phyloP scores from a whole-genome alignment of 495 filamentous ascomycete species.

The Bryoglossum gracile region DNA sequence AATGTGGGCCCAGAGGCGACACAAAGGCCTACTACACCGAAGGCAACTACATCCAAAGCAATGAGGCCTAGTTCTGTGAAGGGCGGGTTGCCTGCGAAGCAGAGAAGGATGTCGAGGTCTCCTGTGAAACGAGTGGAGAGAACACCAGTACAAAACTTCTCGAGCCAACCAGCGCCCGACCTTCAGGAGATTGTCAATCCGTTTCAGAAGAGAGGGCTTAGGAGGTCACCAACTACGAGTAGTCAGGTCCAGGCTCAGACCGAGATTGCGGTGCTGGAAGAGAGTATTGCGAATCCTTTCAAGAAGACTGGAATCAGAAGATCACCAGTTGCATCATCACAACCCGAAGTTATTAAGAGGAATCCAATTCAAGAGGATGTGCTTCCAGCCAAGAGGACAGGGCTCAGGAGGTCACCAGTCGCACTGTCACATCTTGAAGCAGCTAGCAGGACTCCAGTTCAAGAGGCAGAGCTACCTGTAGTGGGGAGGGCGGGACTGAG shows the following conservation, averaged over 20 bases:
- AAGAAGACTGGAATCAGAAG: constrained; percentile 17
- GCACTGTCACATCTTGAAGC: background rate
- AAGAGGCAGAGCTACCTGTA: background rate
- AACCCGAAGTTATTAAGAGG: background rate
- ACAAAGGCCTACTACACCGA: background rate
- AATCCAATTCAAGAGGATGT: background rate
- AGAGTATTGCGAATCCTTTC: constrained; percentile 13
- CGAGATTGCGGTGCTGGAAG: background rate
- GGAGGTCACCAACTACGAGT: constrained; percentile 10
- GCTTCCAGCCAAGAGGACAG: background rate
- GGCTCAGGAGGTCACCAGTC: constrained; percentile 15
- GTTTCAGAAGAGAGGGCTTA: constrained; percentile 22
- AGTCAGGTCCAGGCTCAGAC: constrained; percentile 2
- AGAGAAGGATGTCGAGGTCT: constrained; percentile 20
- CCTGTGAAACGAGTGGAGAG: constrained; percentile 14
- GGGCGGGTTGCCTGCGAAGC: constrained; percentile 16
- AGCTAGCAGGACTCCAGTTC: background rate
- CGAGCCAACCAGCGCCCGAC: background rate
- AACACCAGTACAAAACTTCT: background rate
- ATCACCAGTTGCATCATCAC: constrained; percentile 5
- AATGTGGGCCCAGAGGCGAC: background rate
- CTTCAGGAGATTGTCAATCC: constrained; percentile 14
- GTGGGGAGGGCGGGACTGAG: constrained; percentile 4
- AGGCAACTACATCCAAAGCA: background rate
- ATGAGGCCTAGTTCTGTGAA: constrained; percentile 3